A percentile compares a stretch with the other conserved stretches of the same genome.
These are phyloP conservation scores for Cynara cardunculus DNA, from an alignment of 129 eudicot genomes.

Conservation along the genomic window DNA sequence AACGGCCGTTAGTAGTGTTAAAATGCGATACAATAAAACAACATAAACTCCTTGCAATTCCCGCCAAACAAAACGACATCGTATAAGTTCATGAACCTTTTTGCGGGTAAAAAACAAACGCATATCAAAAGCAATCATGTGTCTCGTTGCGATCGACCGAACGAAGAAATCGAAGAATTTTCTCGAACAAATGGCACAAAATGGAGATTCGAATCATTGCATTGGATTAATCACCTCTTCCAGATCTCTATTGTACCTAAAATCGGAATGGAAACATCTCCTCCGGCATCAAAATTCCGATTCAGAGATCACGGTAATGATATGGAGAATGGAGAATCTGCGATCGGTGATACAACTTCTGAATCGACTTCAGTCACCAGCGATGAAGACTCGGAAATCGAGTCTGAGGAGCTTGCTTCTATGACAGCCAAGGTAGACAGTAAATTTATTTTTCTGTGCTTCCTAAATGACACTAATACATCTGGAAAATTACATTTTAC, in stretches of 20 bases:
- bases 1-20: no score
- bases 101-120: constrained; percentile 16
- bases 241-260: constrained; percentile 4
- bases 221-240: constrained; percentile 9
- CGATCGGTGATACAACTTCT: constrained; percentile 29
- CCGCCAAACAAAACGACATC: constrained; percentile 36
- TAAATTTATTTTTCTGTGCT: neutral
- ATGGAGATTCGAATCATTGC: constrained; percentile 20
- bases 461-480: neutral
- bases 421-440: constrained; percentile 74
- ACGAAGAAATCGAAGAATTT: constrained; percentile 55
- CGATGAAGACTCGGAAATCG: constrained; percentile 36
- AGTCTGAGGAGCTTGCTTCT: constrained; percentile 54
- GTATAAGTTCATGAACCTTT: neutral
- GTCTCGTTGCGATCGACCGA: constrained; percentile 14
- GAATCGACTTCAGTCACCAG: constrained; percentile 45
- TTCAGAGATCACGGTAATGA: constrained; percentile 57
- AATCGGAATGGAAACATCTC: constrained; percentile 43
- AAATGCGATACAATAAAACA: neutral
- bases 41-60: constrained; percentile 1
- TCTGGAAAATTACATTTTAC: neutral
- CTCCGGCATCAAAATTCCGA: constrained; percentile 47
- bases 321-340: constrained; percentile 38
- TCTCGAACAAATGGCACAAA: constrained; percentile 29
- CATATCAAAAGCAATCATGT: neutral